Evolutionary conservation across 495 filamentous ascomycete genomes (phyloP).

Genomic region (Lophiotrema nucula): DNA sequence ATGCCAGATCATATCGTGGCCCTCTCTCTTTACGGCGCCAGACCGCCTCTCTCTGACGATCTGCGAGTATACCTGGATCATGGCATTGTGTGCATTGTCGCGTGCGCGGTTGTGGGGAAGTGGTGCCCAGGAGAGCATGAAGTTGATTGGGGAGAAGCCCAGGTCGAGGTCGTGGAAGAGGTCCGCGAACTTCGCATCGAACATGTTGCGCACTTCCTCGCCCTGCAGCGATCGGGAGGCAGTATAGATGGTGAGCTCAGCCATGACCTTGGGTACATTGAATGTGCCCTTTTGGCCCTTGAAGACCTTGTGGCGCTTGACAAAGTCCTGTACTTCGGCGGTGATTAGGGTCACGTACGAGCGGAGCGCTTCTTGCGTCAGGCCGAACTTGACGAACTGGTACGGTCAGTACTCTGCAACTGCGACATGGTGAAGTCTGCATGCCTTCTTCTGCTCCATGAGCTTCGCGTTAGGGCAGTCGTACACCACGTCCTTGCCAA

Average conservation of each 20-base stretch:
- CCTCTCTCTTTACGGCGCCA: slow-evolving; percentile 51
- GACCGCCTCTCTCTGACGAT: slow-evolving; percentile 57
- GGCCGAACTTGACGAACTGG: slow-evolving; percentile 66
- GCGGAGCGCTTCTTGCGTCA: slow-evolving; percentile 60
- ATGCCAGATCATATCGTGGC: slow-evolving; percentile 69
- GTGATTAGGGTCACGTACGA: slow-evolving; percentile 61
- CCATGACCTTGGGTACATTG: slow-evolving; percentile 55
- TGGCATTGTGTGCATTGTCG: slow-evolving; percentile 56
- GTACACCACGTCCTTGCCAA: slow-evolving; percentile 64
- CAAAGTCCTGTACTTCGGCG: slow-evolving; percentile 53
- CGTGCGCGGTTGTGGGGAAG: slow-evolving; percentile 62
- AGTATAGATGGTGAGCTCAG: slow-evolving; percentile 65
- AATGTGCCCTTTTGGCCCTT: slow-evolving; percentile 50
- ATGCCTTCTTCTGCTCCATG: slow-evolving; percentile 67
- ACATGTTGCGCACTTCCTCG: slow-evolving; percentile 60
- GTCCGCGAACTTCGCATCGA: slow-evolving; percentile 62
- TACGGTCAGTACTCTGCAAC: background rate
- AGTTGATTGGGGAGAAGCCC: slow-evolving; percentile 66
- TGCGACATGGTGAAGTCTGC: background rate
- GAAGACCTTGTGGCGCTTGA: slow-evolving; percentile 50
- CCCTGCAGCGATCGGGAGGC: slow-evolving; percentile 65
- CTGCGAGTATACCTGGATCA: slow-evolving; percentile 59
- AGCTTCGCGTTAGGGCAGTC: slow-evolving; percentile 65
- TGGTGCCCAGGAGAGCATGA: slow-evolving; percentile 62
- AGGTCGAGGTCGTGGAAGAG: slow-evolving; percentile 66